Evolutionary conservation across 306 rosid species (phyloP).

Genomic region (Vicia villosa): DNA sequence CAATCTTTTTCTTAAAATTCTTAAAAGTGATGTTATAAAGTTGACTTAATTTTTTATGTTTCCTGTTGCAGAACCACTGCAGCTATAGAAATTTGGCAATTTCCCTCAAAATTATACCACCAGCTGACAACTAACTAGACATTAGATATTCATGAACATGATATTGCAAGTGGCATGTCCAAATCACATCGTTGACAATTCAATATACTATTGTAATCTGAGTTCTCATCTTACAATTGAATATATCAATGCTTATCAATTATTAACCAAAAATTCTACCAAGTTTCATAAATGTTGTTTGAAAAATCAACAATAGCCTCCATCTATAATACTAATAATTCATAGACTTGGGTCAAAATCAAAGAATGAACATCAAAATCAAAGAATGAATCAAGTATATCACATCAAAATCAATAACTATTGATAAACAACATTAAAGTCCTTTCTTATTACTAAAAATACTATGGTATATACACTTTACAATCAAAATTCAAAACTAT

Average conservation of each 20-base stretch:
- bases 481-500: constrained; percentile 13
- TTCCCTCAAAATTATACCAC: not conserved
- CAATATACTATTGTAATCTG: constrained; percentile 8
- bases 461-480: constrained; percentile 29
- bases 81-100: not conserved
- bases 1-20: too few relatives aligned
- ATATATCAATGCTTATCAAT: constrained; percentile 11
- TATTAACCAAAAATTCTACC: constrained; percentile 19
- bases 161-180: not conserved
- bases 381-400: constrained; percentile 13
- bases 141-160: not conserved
- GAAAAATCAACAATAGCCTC: constrained; percentile 23
- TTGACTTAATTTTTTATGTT: too few relatives aligned
- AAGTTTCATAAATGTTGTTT: constrained; percentile 13
- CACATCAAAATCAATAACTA: constrained; percentile 21
- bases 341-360: not conserved
- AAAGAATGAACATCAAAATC: not conserved
- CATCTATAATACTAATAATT: not conserved
- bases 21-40: too few relatives aligned
- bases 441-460: not conserved
- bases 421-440: not conserved
- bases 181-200: not conserved
- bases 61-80: not conserved
- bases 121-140: constrained; percentile 9
- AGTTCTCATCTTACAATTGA: constrained; percentile 31